These are phyloP conservation scores for Sesbania bispinosa DNA, from an alignment of 306 rosid species.

Conservation along the genomic window DNA sequence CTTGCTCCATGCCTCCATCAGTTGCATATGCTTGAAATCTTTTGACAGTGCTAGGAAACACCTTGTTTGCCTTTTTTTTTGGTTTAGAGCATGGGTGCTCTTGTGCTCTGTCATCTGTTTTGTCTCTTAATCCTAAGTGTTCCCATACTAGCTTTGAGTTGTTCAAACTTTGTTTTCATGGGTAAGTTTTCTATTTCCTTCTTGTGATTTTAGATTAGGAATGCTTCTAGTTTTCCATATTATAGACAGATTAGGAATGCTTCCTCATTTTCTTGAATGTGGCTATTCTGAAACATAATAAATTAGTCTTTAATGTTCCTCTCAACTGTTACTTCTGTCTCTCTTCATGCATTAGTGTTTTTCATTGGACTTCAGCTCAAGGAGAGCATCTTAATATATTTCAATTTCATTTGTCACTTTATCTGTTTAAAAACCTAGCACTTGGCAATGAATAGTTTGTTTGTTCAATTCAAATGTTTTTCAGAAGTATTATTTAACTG, in stretches of 20 bases:
- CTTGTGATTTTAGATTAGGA: neutral
- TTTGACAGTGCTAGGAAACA: neutral
- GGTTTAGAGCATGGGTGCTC: neutral
- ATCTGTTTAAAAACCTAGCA: neutral
- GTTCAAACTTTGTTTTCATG: neutral
- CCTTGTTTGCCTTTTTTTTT: neutral
- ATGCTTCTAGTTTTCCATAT: constrained; percentile 6
- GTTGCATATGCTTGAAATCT: constrained; percentile 20
- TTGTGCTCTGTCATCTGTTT: neutral
- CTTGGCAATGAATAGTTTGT: constrained; percentile 2
- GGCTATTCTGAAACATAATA: constrained; percentile 14
- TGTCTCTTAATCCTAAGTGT: neutral
- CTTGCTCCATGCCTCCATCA: neutral
- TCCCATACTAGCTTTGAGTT: neutral
- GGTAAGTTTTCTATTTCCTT: neutral
- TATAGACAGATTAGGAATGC: constrained; percentile 1
- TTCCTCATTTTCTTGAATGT: constrained; percentile 16
- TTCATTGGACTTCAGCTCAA: neutral
- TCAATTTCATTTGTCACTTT: neutral
- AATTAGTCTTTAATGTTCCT: neutral
- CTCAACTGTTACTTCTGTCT: neutral
- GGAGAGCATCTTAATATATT: neutral
- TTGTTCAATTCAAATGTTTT: neutral
- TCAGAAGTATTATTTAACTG: constrained; percentile 1
- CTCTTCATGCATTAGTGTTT: neutral